Evolutionary conservation across 1,284 basidiomycete species (phyloP).

Genomic region (Irpex rosettiformis): DNA sequence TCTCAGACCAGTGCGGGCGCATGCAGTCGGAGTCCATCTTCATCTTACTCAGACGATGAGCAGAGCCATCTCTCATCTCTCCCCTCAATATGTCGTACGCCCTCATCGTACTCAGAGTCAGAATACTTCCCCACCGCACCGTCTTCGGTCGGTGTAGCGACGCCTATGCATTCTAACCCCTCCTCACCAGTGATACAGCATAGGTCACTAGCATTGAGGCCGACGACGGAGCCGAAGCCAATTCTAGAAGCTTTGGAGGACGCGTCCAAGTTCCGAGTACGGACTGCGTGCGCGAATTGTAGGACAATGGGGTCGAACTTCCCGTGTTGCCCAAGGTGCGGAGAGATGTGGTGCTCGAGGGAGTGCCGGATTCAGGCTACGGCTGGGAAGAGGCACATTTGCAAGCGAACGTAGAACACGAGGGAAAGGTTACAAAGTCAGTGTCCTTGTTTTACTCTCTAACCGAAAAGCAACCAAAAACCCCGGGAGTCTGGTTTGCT

Average conservation of each 20-base stretch:
- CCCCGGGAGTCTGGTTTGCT: not conserved
- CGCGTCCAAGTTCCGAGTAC: slow-evolving; percentile 48
- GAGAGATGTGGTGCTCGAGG: slow-evolving; percentile 67
- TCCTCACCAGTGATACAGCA: slow-evolving; percentile 13
- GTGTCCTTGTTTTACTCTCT: not conserved
- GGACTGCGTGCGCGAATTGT: slow-evolving; percentile 52
- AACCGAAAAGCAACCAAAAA: no score
- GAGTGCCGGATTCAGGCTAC: slow-evolving; percentile 51
- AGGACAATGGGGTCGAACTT: slow-evolving; percentile 54
- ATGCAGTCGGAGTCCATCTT: not conserved
- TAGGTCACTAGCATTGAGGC: slow-evolving; percentile 7
- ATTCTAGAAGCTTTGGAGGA: slow-evolving; percentile 44
- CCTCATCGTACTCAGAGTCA: slow-evolving; percentile 26
- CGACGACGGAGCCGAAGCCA: slow-evolving; percentile 1
- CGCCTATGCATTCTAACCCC: slow-evolving; percentile 16
- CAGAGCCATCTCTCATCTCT: slow-evolving; percentile 18
- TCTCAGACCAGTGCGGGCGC: not conserved
- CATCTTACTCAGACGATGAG: not conserved
- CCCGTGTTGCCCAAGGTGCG: slow-evolving; percentile 63
- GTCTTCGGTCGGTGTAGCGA: slow-evolving; percentile 23
- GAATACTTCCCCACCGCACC: slow-evolving; percentile 30
- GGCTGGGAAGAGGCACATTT: slow-evolving; percentile 44
- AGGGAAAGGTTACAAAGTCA: not conserved
- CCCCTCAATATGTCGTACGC: slow-evolving; percentile 31
- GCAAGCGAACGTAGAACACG: slow-evolving; percentile 5